Percentiles rank a stretch among this genome's conserved stretches.
Conservation (phyloP, 139 green algal genomes). For the Tetradesmus lagerheimii region DNA sequence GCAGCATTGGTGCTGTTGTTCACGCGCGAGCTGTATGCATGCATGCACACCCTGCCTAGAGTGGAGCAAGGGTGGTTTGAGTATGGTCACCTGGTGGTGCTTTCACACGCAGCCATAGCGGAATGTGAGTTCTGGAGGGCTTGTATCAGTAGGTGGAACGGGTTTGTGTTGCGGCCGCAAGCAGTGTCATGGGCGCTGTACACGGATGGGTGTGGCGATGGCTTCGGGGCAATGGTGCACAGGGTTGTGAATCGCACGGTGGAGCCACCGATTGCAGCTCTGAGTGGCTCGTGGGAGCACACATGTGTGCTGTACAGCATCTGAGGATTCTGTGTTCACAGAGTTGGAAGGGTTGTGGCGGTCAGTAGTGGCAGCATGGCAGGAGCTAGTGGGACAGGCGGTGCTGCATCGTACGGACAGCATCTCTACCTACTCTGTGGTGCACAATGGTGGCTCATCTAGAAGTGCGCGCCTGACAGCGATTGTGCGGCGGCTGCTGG, state of each 20-base stretch:
- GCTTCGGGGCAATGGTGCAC: conserved; percentile 9
- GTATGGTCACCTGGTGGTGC: not conserved
- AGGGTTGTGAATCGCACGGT: not conserved
- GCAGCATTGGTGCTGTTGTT: not conserved
- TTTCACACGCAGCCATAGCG: not conserved
- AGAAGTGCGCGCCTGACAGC: not conserved
- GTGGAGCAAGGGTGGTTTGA: conserved; percentile 5
- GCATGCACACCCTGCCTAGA: not conserved
- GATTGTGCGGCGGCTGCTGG: conserved; percentile 1
- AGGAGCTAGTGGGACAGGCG: not conserved
- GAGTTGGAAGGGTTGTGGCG: not conserved
- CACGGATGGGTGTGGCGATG: conserved; percentile 24
- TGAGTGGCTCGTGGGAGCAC: not conserved
- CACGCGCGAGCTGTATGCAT: not conserved
- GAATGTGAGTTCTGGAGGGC: not conserved
- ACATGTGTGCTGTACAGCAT: too few relatives aligned
- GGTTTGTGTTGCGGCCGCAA: not conserved
- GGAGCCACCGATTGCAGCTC: not conserved
- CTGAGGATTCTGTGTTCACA: not conserved
- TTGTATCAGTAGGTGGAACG: not conserved
- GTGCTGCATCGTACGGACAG: conserved; percentile 6
- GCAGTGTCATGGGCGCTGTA: not conserved
- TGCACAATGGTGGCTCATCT: not conserved
- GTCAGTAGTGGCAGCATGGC: not conserved
- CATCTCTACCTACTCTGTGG: not conserved